Percentiles rank a stretch among this genome's conserved stretches.
phyloP scores from a whole-genome alignment of 225 moss, liverwort and hornwort genomes.

The Asterella californica region DNA sequence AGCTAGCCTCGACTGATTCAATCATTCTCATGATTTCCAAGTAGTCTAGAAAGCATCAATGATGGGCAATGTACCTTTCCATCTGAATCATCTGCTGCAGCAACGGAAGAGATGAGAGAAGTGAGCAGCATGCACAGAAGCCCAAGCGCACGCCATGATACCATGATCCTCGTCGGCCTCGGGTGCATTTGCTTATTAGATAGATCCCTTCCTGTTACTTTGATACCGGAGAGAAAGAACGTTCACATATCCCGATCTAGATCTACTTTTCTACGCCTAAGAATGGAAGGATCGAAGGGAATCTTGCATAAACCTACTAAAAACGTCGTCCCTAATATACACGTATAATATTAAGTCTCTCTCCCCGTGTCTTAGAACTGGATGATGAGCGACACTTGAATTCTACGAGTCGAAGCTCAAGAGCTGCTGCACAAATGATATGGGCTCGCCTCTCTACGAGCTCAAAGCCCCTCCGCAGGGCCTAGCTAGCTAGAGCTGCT shows the following conservation, averaged over 20 bases:
- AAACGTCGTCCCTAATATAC: neutral
- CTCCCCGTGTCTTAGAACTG: neutral
- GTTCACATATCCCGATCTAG: neutral
- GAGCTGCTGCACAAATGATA: neutral
- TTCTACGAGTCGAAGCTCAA: neutral
- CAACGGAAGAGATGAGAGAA: neutral
- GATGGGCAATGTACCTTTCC: neutral
- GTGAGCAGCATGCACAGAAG: constrained; percentile 2
- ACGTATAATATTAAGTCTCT: neutral
- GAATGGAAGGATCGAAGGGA: neutral
- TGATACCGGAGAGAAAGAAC: neutral
- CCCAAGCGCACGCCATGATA: constrained; percentile 9
- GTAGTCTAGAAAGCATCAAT: neutral
- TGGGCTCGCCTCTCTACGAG: neutral
- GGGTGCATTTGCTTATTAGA: neutral
- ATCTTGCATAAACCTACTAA: neutral
- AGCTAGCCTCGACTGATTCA: neutral
- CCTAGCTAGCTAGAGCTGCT: too few relatives aligned
- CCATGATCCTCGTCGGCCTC: neutral
- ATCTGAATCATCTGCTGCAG: neutral
- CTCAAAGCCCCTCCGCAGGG: constrained; percentile 3
- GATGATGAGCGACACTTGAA: neutral
- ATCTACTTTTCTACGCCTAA: neutral
- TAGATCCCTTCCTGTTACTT: neutral
- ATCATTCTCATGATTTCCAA: neutral